Conservation (phyloP, 78 protist genomes). For the Dictyostelium capitatum region DNA sequence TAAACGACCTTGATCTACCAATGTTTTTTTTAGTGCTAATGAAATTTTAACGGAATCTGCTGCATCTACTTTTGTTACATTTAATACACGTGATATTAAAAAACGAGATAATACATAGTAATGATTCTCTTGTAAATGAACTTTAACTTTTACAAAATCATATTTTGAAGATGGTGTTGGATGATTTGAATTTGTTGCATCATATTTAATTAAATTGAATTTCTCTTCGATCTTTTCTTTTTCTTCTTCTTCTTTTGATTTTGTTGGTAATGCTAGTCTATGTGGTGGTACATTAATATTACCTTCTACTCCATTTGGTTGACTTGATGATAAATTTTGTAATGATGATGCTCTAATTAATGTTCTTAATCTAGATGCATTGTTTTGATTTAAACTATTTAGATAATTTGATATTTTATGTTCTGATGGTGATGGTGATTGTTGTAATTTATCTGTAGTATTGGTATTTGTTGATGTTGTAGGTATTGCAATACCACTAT, state of each 20-base stretch:
- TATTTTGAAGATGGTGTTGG: slow-evolving; percentile 77
- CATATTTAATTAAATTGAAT: slow-evolving; percentile 58
- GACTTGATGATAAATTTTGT: slow-evolving; percentile 42
- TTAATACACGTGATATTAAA: slow-evolving; percentile 61
- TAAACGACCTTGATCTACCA: slow-evolving; percentile 70
- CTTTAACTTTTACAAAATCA: slow-evolving; percentile 78
- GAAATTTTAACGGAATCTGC: slow-evolving; percentile 79
- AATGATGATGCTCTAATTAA: slow-evolving; percentile 75
- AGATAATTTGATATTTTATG: background rate
- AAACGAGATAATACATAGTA: slow-evolving; percentile 75
- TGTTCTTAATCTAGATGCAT: slow-evolving; percentile 29
- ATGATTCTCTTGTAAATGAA: slow-evolving; percentile 45
- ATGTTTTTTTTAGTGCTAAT: slow-evolving; percentile 46
- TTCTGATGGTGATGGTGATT: slow-evolving; percentile 9
- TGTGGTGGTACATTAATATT: background rate
- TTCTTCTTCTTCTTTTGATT: background rate
- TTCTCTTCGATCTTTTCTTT: slow-evolving; percentile 33
- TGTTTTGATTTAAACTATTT: background rate
- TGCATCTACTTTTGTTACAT: slow-evolving; percentile 77
- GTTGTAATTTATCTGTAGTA: background rate
- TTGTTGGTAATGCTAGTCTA: background rate
- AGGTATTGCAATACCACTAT: background rate
- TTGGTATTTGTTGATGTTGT: background rate
- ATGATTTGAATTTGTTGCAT: slow-evolving; percentile 38
- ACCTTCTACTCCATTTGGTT: background rate